These are phyloP conservation scores for Collybia mongolica DNA, from an alignment of 768 basidiomycete genomes.

Conservation along the genomic window DNA sequence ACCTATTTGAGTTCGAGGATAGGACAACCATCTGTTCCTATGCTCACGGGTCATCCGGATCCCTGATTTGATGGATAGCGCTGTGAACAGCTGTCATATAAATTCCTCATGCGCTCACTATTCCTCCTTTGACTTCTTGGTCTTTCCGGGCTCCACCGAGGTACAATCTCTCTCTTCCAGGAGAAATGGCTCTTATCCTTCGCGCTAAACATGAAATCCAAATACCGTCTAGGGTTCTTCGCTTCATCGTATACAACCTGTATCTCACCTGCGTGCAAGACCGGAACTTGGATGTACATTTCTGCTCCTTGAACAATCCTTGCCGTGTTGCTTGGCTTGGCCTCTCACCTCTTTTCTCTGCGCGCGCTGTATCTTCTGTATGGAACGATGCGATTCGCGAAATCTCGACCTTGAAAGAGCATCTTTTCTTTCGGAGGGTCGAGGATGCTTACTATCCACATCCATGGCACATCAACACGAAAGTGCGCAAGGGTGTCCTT, in stretches of 20 bases:
- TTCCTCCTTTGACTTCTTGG: no score
- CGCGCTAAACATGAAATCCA: no score
- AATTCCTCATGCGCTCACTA: no score
- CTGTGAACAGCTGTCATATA: no score
- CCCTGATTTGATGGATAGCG: no score
- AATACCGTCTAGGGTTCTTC: constrained; percentile 11
- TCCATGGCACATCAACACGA: constrained; percentile 29
- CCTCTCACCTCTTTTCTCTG: constrained; percentile 11
- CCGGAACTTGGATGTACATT: constrained; percentile 9
- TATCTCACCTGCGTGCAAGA: not conserved
- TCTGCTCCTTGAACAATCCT: constrained; percentile 18
- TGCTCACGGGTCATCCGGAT: no score
- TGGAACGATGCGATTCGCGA: constrained; percentile 18
- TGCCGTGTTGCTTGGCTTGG: constrained; percentile 10
- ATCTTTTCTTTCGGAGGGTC: constrained; percentile 17
- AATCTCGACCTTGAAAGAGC: not conserved
- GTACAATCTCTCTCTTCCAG: no score
- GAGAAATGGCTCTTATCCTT: no score
- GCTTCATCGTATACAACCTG: constrained; percentile 4
- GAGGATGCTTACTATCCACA: constrained; percentile 30
- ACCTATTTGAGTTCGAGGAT: no score
- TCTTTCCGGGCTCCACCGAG: no score
- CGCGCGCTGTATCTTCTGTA: constrained; percentile 16
- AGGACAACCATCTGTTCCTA: no score
- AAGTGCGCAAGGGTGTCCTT: constrained; percentile 20